These are phyloP conservation scores for Lecanicillium sp. DNA, from an alignment of 2,329 filamentous ascomycete species.

Conservation along the genomic window DNA sequence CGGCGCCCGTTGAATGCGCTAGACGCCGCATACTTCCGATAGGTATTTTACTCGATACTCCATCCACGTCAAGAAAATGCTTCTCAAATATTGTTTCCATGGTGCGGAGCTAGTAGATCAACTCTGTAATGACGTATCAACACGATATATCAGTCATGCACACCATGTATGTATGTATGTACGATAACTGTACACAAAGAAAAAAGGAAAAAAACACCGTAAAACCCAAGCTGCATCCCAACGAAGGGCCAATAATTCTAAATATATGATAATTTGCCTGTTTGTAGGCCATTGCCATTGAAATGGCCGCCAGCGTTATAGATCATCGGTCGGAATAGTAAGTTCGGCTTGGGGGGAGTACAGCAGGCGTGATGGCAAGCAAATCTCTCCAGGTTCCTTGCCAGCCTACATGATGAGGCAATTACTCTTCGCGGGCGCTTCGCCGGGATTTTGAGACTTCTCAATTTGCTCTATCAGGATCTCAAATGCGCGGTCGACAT, in stretches of 20 bases:
- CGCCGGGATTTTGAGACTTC: conserved; percentile 83
- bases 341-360: too few species aligned
- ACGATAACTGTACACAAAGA: too few species aligned
- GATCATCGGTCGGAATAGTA: too few species aligned
- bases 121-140: too few species aligned
- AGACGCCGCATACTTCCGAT: too few species aligned
- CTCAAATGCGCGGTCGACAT: conserved; percentile 89
- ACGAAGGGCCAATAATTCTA: neutral
- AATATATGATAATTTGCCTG: conserved; percentile 1
- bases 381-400: neutral
- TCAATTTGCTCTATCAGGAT: conserved; percentile 92
- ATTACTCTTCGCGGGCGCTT: conserved; percentile 74
- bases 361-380: neutral
- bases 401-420: conserved; percentile 71
- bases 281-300: too few species aligned
- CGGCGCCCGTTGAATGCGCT: neutral
- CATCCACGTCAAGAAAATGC: too few species aligned
- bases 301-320: too few species aligned
- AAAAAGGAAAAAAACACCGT: neutral
- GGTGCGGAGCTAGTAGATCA: too few species aligned
- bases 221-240: neutral
- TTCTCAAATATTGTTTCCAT: too few species aligned
- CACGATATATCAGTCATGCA: too few species aligned
- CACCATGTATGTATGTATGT: neutral
- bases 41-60: too few species aligned